Base-by-base conservation (phyloP, 2,329 filamentous ascomycete genomes). In the Trichoderma sp. region DNA sequence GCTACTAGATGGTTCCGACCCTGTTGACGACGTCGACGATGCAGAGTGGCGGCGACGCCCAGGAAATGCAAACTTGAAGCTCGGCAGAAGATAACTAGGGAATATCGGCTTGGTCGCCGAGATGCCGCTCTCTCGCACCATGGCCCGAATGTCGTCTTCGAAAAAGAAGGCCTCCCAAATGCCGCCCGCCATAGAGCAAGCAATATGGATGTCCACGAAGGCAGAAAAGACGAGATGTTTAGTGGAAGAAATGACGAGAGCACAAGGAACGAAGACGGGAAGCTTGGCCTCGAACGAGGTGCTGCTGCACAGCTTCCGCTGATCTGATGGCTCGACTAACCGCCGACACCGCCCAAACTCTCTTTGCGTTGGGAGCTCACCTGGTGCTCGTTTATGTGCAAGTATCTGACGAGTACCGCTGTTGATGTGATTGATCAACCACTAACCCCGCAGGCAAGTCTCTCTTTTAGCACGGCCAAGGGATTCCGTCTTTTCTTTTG, bases 71-170 rank as follows among this genome's bases (percentile, higher is more conserved):
- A 87, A 81, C 59, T 79, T 81, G 74, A 88, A 80, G 76, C 81
- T 85, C 12, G 87, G 86, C 26, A 89, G 82, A 30, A 89, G 80
- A 76, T 85, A 89, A 73, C 77, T 81, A 12, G 87, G 83, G 75
- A 88, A 88, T 32, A 81, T 79, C 30, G 83, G 84, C 70, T 79
- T 80, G 23, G 82, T 83, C 58, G 82, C 81, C 73, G 82, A 78
- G 74, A 83, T 83, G 73, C 80, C 79, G 71, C 79, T 82, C 67
- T 79, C 80, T 43, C 79, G 79, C 73, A 79, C 79, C 78, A 81
- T 80, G 66, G 39, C 57, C 36, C 57, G 57, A 28, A 61, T 69
- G 15, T 69, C 57, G 30, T 69, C 57, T 15, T 69, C 55, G 30
- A 69, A 61, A 43, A 61, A 53, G 39, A 62, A 69, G 15, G 66